Evolutionary conservation across 768 basidiomycete genomes (phyloP).

Genomic region (Cytidiella melzeri): DNA sequence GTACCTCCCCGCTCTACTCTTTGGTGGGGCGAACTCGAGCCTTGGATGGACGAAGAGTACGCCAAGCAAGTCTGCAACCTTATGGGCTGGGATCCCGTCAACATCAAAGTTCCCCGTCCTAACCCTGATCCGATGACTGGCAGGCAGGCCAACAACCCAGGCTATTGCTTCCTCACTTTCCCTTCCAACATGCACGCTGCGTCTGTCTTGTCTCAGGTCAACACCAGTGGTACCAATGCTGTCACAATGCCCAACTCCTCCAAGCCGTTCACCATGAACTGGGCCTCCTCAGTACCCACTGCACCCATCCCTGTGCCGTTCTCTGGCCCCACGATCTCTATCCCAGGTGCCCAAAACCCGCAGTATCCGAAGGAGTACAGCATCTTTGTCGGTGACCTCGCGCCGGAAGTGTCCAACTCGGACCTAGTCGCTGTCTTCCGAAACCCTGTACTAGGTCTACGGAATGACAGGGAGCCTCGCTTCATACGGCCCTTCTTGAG

Average conservation of each 20-base stretch:
- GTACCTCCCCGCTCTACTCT: slow-evolving; percentile 48
- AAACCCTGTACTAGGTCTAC: slow-evolving; percentile 79
- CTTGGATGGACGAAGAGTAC: slow-evolving; percentile 98
- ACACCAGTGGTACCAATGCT: slow-evolving; percentile 31
- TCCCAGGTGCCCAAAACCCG: slow-evolving; percentile 33
- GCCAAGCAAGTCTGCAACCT: slow-evolving; percentile 79
- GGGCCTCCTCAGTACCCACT: slow-evolving; percentile 49
- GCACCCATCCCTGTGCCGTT: slow-evolving; percentile 28
- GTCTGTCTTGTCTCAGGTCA: slow-evolving; percentile 65
- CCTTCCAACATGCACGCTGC: slow-evolving; percentile 64
- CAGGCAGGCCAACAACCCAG: slow-evolving; percentile 75
- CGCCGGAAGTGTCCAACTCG: slow-evolving; percentile 90
- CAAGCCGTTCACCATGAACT: slow-evolving; percentile 76
- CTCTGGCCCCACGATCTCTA: slow-evolving; percentile 29
- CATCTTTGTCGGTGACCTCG: slow-evolving; percentile 92
- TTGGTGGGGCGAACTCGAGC: slow-evolving; percentile 85
- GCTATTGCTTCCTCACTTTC: slow-evolving; percentile 86
- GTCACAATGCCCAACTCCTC: slow-evolving; percentile 82
- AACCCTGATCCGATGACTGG: slow-evolving; percentile 49
- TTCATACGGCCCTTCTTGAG: slow-evolving; percentile 85
- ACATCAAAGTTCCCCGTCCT: slow-evolving; percentile 65
- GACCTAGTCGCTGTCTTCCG: slow-evolving; percentile 92
- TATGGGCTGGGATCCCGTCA: slow-evolving; percentile 82
- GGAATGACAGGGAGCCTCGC: slow-evolving; percentile 83
- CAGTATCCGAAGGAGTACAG: slow-evolving; percentile 83